A percentile compares a stretch with the other conserved stretches of the same genome.
Evolutionary conservation across 2,329 filamentous ascomycete species (phyloP).

Genomic region (Bipolaris victoriae): DNA sequence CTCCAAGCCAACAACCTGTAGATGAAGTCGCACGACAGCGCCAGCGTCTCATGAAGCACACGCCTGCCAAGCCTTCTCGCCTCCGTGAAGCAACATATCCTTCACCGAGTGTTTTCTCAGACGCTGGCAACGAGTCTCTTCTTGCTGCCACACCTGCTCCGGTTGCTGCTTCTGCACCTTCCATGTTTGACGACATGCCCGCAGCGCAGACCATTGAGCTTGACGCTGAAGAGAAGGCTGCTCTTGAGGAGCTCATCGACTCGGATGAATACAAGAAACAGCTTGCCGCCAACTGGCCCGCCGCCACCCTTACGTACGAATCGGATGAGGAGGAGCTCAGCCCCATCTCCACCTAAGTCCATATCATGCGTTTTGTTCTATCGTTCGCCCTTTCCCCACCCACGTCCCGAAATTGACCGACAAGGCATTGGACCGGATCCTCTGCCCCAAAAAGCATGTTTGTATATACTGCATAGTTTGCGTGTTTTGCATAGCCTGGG

Average conservation of each 20-base stretch:
- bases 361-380: constrained; percentile 7
- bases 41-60: constrained; percentile 41
- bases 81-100: constrained; percentile 43
- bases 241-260: constrained; percentile 15
- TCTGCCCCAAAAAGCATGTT: not conserved
- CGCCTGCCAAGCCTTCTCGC: constrained; percentile 43
- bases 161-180: constrained; percentile 6
- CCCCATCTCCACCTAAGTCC: constrained; percentile 11
- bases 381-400: not conserved
- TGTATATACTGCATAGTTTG: constrained; percentile 1
- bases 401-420: not conserved
- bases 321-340: constrained; percentile 35
- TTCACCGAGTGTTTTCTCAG: constrained; percentile 39
- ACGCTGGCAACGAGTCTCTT: constrained; percentile 32
- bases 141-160: constrained; percentile 27
- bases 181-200: constrained; percentile 31
- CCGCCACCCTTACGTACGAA: constrained; percentile 26
- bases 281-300: constrained; percentile 24
- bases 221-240: constrained; percentile 23
- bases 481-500: constrained; percentile 5
- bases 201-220: constrained; percentile 25
- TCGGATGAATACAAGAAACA: constrained; percentile 20
- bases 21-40: constrained; percentile 40
- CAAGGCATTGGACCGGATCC: not conserved
- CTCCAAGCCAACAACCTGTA: constrained; percentile 18